A percentile compares a stretch with the other conserved stretches of the same genome.
These are phyloP conservation scores for Epichloe hybrida DNA, from an alignment of 2,329 filamentous ascomycete species.

Conservation along the genomic window DNA sequence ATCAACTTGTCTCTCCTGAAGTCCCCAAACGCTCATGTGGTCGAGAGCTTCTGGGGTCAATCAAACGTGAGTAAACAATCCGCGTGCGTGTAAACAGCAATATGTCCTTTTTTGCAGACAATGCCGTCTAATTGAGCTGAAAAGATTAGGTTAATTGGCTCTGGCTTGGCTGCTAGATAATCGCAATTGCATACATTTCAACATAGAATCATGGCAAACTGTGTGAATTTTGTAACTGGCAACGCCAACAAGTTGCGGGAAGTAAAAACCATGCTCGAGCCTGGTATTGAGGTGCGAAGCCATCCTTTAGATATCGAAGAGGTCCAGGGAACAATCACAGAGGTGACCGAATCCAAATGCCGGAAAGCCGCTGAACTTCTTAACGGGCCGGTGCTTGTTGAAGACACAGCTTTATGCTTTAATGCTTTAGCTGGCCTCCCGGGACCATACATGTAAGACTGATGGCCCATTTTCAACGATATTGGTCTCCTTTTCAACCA, in stretches of 20 bases:
- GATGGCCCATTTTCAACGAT: neutral
- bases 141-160: neutral
- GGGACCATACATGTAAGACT: constrained; percentile 79
- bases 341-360: constrained; percentile 83
- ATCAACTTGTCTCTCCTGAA: neutral
- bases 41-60: neutral
- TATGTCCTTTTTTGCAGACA: neutral
- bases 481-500: constrained; percentile 9
- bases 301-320: constrained; percentile 71
- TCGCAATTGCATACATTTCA: neutral
- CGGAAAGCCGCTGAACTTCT: constrained; percentile 66
- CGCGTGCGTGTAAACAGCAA: neutral
- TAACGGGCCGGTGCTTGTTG: constrained; percentile 78
- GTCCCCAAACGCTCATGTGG: neutral
- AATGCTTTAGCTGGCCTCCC: constrained; percentile 81
- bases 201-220: constrained; percentile 24
- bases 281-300: constrained; percentile 58
- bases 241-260: constrained; percentile 90
- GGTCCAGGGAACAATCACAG: constrained; percentile 83
- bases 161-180: neutral
- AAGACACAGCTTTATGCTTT: constrained; percentile 93
- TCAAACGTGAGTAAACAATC: neutral
- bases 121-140: neutral
- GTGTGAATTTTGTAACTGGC: constrained; percentile 86
- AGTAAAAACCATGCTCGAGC: constrained; percentile 73